phyloP scores from a whole-genome alignment of 805 yeast species.

The Lachancea fermentati region DNA sequence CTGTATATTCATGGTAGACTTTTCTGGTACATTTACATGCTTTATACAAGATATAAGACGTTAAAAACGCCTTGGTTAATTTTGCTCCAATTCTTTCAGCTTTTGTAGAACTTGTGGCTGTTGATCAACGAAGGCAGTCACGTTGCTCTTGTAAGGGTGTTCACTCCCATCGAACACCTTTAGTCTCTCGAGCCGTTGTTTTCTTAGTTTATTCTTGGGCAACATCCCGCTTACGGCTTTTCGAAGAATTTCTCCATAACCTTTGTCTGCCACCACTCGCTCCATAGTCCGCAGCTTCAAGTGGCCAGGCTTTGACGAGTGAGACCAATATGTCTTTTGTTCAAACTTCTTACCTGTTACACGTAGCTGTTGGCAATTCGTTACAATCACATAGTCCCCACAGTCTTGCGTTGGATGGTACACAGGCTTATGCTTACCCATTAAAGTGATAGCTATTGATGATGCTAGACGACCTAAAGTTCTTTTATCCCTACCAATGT shows the following conservation, averaged over 20 bases:
- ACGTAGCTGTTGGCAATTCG: slow-evolving; percentile 78
- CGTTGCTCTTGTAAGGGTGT: slow-evolving; percentile 78
- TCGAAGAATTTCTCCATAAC: slow-evolving; percentile 77
- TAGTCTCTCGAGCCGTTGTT: slow-evolving; percentile 72
- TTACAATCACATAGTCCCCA: slow-evolving; percentile 96
- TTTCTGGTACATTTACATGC: too few species aligned
- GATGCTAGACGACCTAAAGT: slow-evolving; percentile 91
- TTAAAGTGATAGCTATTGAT: slow-evolving; percentile 76
- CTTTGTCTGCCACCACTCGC: slow-evolving; percentile 66
- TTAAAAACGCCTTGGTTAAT: not conserved
- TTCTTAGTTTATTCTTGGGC: slow-evolving; percentile 83
- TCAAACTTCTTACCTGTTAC: slow-evolving; percentile 81
- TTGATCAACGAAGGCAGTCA: slow-evolving; percentile 82
- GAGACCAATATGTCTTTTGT: slow-evolving; percentile 83
- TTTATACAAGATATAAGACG: slow-evolving; percentile 4
- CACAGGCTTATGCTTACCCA: slow-evolving; percentile 97
- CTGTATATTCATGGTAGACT: too few species aligned
- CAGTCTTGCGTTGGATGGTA: slow-evolving; percentile 72
- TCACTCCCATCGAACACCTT: slow-evolving; percentile 84
- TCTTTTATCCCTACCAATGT: slow-evolving; percentile 75
- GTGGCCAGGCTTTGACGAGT: slow-evolving; percentile 85
- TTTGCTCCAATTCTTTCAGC: slow-evolving; percentile 19
- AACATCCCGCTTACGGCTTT: slow-evolving; percentile 95
- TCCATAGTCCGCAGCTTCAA: slow-evolving; percentile 80
- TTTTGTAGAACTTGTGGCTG: slow-evolving; percentile 45